A percentile compares a stretch with the other conserved stretches of the same genome.
Evolutionary conservation across 208 protist genomes (phyloP).

Genomic region (Porcisia hertigi): DNA sequence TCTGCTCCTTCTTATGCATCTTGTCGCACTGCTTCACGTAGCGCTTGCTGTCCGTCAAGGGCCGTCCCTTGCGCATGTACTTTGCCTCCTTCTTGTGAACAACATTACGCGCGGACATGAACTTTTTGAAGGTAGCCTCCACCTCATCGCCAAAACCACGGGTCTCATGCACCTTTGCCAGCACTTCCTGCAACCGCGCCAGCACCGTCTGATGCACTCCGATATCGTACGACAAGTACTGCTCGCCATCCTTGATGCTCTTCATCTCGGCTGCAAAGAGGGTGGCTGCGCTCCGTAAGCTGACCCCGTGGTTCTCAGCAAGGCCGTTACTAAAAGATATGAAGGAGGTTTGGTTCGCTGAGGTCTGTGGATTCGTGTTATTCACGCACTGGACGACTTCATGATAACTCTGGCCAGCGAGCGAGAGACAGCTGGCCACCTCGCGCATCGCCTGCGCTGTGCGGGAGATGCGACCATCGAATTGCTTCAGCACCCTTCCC

Average conservation of each 20-base stretch:
- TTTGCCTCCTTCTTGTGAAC: conserved; percentile 56
- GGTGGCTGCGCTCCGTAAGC: conserved; percentile 33
- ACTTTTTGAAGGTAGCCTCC: conserved; percentile 21
- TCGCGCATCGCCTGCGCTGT: conserved; percentile 40
- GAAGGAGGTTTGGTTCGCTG: conserved; percentile 4
- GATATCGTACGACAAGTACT: conserved; percentile 36
- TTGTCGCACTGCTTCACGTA: conserved; percentile 38
- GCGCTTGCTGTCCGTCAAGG: conserved; percentile 52
- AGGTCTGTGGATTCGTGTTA: conserved; percentile 31
- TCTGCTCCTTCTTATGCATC: conserved; percentile 25
- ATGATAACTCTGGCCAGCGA: conserved; percentile 45
- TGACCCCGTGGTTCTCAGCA: conserved; percentile 27
- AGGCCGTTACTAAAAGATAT: conserved; percentile 17
- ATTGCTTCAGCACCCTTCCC: conserved; percentile 35
- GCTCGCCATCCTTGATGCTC: conserved; percentile 34
- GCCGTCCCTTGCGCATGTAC: conserved; percentile 37
- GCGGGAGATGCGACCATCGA: conserved; percentile 31
- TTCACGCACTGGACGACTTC: conserved; percentile 49
- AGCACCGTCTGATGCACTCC: conserved; percentile 32
- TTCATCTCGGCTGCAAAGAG: conserved; percentile 44
- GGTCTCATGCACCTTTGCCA: conserved; percentile 27
- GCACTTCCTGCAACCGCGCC: conserved; percentile 34
- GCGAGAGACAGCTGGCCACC: conserved; percentile 32
- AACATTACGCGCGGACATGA: conserved; percentile 18
- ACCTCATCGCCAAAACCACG: conserved; percentile 32